Conservation (phyloP, 495 filamentous ascomycete species). For the Astrothelium macrocarpum region DNA sequence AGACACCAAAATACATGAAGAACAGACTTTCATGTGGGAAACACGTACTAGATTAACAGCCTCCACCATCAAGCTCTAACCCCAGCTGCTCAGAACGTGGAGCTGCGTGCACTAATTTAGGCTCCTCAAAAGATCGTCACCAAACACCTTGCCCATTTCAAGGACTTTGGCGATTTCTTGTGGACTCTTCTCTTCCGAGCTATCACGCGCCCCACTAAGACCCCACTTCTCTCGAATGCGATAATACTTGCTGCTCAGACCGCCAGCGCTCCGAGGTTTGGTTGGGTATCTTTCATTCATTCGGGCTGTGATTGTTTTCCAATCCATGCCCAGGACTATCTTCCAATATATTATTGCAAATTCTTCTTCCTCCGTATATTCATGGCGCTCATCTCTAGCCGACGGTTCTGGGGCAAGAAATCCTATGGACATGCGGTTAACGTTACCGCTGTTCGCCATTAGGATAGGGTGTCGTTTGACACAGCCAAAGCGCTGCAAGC, state of each 20-base stretch:
- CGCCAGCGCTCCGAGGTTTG: constrained; percentile 11
- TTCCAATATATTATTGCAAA: constrained; percentile 21
- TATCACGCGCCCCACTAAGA: not conserved
- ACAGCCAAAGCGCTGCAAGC: not conserved
- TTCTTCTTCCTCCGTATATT: constrained; percentile 19
- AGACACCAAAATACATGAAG: too few relatives aligned
- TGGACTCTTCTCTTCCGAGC: constrained; percentile 7
- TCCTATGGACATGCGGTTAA: not conserved
- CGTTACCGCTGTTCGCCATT: not conserved
- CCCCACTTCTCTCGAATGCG: constrained; percentile 16
- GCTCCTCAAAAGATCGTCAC: not conserved
- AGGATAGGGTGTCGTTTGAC: not conserved
- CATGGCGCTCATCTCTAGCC: not conserved
- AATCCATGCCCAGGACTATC: constrained; percentile 12
- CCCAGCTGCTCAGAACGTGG: too few relatives aligned
- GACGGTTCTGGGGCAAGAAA: not conserved
- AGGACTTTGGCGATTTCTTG: constrained; percentile 8
- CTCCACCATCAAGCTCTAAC: not conserved
- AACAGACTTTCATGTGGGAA: too few relatives aligned
- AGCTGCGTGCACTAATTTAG: not conserved
- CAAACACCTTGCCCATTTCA: not conserved
- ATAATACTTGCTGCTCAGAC: constrained; percentile 18
- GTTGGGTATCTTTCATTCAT: constrained; percentile 5
- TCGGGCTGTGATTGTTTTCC: constrained; percentile 13
- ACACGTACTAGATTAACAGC: not conserved